phyloP scores from a whole-genome alignment of 176 grass and related monocot genomes.

The Otatea glauca region DNA sequence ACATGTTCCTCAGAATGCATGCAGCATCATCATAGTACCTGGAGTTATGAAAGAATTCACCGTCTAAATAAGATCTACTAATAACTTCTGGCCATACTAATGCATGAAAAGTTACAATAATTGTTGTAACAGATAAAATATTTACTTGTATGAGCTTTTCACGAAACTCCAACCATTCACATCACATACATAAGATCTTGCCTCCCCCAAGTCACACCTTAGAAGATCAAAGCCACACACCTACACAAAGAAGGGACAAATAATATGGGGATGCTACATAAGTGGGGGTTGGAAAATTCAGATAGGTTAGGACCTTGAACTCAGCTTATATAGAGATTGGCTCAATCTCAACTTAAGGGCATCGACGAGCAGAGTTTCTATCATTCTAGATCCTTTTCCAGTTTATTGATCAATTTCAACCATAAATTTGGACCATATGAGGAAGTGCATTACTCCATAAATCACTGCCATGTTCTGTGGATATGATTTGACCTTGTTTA shows the following conservation, averaged over 20 bases:
- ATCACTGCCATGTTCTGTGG: slow-evolving; percentile 7
- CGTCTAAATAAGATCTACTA: slow-evolving; percentile 21
- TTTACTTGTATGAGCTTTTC: slow-evolving; percentile 95
- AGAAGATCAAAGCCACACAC: slow-evolving; percentile 97
- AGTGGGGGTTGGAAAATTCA: neutral
- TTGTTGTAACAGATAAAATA: slow-evolving; percentile 18
- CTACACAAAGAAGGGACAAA: slow-evolving; percentile 52
- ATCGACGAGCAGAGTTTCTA: neutral
- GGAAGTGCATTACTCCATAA: neutral
- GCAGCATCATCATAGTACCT: slow-evolving; percentile 97
- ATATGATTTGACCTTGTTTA: slow-evolving; percentile 6
- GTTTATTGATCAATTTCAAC: neutral
- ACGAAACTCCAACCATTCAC: slow-evolving; percentile 99
- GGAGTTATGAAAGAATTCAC: slow-evolving; percentile 27
- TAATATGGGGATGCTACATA: neutral
- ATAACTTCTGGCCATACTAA: slow-evolving; percentile 23
- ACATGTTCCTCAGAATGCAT: slow-evolving; percentile 93
- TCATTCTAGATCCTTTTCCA: neutral
- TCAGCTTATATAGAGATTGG: neutral
- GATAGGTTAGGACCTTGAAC: neutral
- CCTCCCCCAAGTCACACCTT: slow-evolving; percentile 70
- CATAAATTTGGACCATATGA: neutral
- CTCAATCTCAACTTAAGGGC: neutral
- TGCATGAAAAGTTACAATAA: slow-evolving; percentile 10
- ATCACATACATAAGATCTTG: slow-evolving; percentile 93